Base-by-base conservation (phyloP, 2,329 filamentous ascomycete genomes). In the Alternaria burnsii region DNA sequence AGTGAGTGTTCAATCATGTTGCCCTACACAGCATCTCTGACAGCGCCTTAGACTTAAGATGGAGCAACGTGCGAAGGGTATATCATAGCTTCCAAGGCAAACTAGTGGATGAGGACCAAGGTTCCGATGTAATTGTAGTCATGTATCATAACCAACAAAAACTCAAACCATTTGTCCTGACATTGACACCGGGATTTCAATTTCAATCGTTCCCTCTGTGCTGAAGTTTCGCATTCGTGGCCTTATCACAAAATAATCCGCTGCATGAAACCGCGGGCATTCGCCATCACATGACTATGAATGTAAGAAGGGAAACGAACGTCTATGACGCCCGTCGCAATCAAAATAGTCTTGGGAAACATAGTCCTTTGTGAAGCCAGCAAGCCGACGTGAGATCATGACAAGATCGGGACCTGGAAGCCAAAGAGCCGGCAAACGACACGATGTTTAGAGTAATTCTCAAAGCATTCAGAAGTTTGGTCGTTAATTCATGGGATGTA, bases 41-140 rank as follows among this genome's bases (percentile, higher is more conserved):
- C 63, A 16, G 32, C 10, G 4, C 12, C 16, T 38, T 64, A 83
- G 82, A 56, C 81, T 97, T 66, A 97, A 97, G 80, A 88, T 97
- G 83, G 89, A 91, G 83, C 94, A 97, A 78, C 84, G 88, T 63
- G 84, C 85, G 11, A 78, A 86, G 65, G 79, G 74, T 18, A 52
- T 60, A 36, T 68, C 54, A 30, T 66, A 52, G 51, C 38, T 1
- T 34, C 42, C 26, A 7, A 11, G 12, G 20, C 30, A 50, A 5
- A 12, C 4, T 3, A 12, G 16, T 50, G 30, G 32, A 8, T 50
- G 7, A 36, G 46, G 22, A 18, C 22, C 1, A 14, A 11, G 22
- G 11, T 11, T 4, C 14, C 12, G 18, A 22, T 48, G 46, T 48
- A 48, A 24, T 48, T 36, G 22, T 48, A 48, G 32, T 5, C 20